Evolutionary conservation across 768 basidiomycete genomes (phyloP), one percentile per base, ranked within the genome.

Genomic region (Daedalea quercina): DNA sequence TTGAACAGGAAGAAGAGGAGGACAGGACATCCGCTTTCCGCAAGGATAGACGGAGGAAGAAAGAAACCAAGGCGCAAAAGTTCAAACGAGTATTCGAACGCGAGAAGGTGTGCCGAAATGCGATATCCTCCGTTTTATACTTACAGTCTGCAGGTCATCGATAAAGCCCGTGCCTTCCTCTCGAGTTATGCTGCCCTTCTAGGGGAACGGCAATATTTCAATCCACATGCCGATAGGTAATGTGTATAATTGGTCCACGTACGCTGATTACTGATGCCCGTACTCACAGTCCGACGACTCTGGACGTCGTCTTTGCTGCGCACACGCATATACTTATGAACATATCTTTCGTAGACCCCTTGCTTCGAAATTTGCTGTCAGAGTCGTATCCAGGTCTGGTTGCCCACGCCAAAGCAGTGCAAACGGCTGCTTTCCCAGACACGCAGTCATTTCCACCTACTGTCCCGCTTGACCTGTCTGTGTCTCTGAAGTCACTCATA

Each of bases 261-360:
- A 12, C 23, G 11, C 31, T 40, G 47, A 28, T 33, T n/a, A 31
- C 22, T 34, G 13, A 19, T 11, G 4, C 3, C 3, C 17, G 44
- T 17, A 48, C 42, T 50, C 33, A 19, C 50, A 91, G 88, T 44
- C 76, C 76, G 12, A 80, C 84, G 1, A 74, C 76, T 3, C 65
- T 90, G 17, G 90, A 92, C 55, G 64, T 85, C 22, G 63, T 80
- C 34, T 68, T 90, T 19, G 85, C 89, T 17, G 78, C 87, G 6
- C 85, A 89, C 56, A 70, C 85, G 24, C 73, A 88, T 28, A 70
- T 89, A 28, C 68, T 90, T 3, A 55, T 74, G 3, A 67, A 76
- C 43, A 77, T 83, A 4, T 76, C 80, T 34, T 84, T 82, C 52
- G 82, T 85, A 1, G 81, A 89, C 57, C 67, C 79, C 2, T 63